A percentile compares a stretch with the other conserved stretches of the same genome.
phyloP scores from a whole-genome alignment of 192 early-diverging fungal genomes.

The Rhizophagus sp. region DNA sequence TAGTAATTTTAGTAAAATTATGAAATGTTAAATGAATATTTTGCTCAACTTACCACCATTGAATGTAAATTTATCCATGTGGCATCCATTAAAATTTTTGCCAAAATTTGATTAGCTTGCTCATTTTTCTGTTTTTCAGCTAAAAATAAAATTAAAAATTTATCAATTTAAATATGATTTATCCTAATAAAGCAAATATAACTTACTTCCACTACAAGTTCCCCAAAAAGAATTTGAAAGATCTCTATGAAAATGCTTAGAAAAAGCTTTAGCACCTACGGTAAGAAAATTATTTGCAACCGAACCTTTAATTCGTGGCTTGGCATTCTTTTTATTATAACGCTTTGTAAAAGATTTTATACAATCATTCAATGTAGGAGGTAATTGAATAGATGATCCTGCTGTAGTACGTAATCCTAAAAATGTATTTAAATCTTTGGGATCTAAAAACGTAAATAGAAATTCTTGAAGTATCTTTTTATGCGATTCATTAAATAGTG shows the following conservation, averaged over 20 bases:
- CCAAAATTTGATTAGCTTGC: constrained; percentile 29
- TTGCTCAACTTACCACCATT: constrained; percentile 25
- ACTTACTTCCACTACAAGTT: constrained; percentile 34
- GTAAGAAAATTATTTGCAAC: constrained; percentile 22
- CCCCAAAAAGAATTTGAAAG: constrained; percentile 31
- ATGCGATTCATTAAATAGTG: neutral
- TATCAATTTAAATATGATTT: neutral
- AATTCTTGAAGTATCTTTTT: constrained; percentile 11
- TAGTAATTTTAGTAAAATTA: neutral
- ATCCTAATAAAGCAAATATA: neutral
- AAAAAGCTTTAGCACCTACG: constrained; percentile 35
- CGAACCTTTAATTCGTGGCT: neutral
- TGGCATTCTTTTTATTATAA: constrained; percentile 23
- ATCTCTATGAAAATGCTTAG: constrained; percentile 37
- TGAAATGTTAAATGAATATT: neutral
- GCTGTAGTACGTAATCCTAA: constrained; percentile 25
- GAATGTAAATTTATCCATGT: constrained; percentile 38
- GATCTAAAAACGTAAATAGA: constrained; percentile 27
- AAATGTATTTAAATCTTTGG: constrained; percentile 28
- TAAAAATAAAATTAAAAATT: neutral
- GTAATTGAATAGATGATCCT: constrained; percentile 19
- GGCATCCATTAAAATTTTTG: constrained; percentile 29
- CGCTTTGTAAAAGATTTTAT: constrained; percentile 20
- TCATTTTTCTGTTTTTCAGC: constrained; percentile 34
- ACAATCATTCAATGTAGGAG: constrained; percentile 31